These are phyloP conservation scores for Rhizophagus clarus DNA, from an alignment of 192 early-diverging fungal genomes.

Conservation along the genomic window DNA sequence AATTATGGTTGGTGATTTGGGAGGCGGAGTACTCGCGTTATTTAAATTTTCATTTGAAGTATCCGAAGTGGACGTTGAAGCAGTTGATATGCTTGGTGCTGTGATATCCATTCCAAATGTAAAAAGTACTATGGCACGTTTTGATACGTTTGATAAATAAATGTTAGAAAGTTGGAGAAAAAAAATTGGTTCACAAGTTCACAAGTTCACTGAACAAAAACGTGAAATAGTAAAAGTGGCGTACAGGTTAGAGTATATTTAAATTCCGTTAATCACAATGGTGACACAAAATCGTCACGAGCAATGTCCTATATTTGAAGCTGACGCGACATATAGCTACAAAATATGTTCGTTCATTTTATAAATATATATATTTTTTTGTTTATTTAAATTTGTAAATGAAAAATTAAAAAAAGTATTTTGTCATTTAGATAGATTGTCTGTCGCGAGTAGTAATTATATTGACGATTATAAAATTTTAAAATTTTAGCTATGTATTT, in stretches of 20 bases:
- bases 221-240: neutral
- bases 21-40: slow-evolving; percentile 11
- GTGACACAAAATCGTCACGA: neutral
- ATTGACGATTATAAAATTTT: too few relatives aligned
- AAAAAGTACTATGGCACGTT: neutral
- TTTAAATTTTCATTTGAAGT: slow-evolving; percentile 12
- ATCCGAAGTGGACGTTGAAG: neutral
- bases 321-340: too few relatives aligned
- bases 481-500: too few relatives aligned
- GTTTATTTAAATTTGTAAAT: too few relatives aligned
- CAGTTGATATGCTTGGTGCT: neutral
- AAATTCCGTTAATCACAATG: neutral
- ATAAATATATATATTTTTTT: too few relatives aligned
- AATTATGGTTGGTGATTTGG: neutral
- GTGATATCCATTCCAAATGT: slow-evolving; percentile 3
- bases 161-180: neutral
- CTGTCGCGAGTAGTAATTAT: too few relatives aligned
- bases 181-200: neutral
- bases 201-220: neutral
- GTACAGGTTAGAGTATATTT: neutral
- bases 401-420: too few relatives aligned
- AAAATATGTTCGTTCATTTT: too few relatives aligned
- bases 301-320: too few relatives aligned
- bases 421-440: too few relatives aligned
- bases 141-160: neutral